Evolutionary conservation across 306 rosid genomes (phyloP).

Genomic region (Castanea sativa): DNA sequence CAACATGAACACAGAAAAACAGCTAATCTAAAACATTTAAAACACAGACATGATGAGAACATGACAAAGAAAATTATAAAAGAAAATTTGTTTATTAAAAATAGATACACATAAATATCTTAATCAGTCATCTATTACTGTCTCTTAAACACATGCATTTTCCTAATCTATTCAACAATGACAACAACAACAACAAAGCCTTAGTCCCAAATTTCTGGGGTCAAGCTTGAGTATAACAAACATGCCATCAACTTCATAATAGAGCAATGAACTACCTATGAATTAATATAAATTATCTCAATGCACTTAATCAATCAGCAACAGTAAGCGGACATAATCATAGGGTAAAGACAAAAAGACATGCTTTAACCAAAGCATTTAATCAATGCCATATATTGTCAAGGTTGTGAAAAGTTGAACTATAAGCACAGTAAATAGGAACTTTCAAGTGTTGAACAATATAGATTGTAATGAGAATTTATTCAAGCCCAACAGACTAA

Average conservation of each 20-base stretch:
- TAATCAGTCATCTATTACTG: neutral
- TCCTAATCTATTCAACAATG: neutral
- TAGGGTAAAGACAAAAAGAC: neutral
- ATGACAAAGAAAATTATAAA: neutral
- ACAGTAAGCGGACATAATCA: neutral
- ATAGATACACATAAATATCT: neutral
- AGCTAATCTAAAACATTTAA: neutral
- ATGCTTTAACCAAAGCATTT: neutral
- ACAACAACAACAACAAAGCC: neutral
- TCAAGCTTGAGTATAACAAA: neutral
- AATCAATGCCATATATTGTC: neutral
- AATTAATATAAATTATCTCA: neutral
- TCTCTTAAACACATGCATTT: neutral
- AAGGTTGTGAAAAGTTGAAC: neutral
- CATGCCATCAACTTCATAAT: neutral
- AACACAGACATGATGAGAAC: neutral
- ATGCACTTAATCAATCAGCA: neutral
- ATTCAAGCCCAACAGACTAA: neutral
- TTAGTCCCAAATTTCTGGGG: neutral
- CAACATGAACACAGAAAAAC: neutral
- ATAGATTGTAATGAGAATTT: neutral
- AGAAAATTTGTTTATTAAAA: too few species aligned
- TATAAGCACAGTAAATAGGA: neutral
- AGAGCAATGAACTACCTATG: neutral
- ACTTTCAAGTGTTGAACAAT: neutral